Base-by-base conservation (phyloP, 2,329 filamentous ascomycete genomes). In the Furcasterigmium furcatum region DNA sequence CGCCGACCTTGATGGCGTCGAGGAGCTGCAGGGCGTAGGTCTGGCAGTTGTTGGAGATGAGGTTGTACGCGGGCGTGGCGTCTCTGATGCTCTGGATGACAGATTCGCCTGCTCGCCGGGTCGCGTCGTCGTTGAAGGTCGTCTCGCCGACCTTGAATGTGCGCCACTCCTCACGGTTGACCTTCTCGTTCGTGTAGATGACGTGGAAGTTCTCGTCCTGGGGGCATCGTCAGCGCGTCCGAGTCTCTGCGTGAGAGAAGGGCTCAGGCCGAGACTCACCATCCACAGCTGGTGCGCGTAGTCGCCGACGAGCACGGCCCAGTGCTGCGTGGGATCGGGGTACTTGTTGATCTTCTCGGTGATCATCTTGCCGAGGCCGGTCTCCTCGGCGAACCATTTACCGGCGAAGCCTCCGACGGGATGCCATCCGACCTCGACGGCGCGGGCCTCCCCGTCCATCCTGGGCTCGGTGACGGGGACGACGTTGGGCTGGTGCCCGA, bases 41-140 rank as follows among this genome's bases (percentile, higher is more conserved):
- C 52, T 82, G 78, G 57, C 78, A 82, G 59, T 82, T 82, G 58
- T 82, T 82, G 50, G 66, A 74, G 56, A 82, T 80, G 45, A 82
- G 67, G 44, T 80, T 80, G 59, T 82, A 82, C 1, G 64, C 73
- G 0, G 76, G 68, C 9, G 70, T 67, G 41, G 63, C 68, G 27
- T 67, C 58, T 7, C 77, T 62, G 55, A 81, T 80, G 14, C 68
- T 67, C 18, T 72, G 67, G 29, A 81, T 80, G 0, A 75, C 72
- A 51, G 72, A 72, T 46, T 80, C 76, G 16, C 71, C 75, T 75
- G 74, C 68, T 50, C 72, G 67, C 18, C 72, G 63, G 8, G 74
- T 58, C 0, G 76, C 76, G 47, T 79, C 74, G 47, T 80, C 76
- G 45, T 77, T 79, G 51, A 79, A 78, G 6, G 66, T 65, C 18